phyloP scores from a whole-genome alignment of 306 rosid genomes.

The Sesbania bispinosa region DNA sequence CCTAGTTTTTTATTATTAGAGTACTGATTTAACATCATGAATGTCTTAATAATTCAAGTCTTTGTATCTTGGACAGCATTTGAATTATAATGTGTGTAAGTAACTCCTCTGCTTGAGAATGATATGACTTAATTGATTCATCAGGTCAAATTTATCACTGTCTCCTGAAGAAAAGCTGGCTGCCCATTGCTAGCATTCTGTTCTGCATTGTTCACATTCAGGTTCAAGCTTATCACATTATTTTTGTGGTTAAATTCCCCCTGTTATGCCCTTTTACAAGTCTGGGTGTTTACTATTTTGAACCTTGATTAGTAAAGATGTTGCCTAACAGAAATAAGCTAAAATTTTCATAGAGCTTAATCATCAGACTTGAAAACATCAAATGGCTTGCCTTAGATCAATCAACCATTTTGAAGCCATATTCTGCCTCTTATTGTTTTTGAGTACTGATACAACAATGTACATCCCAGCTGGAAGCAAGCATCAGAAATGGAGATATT shows the following conservation, averaged over 20 bases:
- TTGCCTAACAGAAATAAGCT: not conserved
- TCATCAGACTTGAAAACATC: not conserved
- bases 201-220: conserved; percentile 84
- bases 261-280: no score
- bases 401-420: conserved; percentile 1
- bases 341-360: not conserved
- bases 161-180: conserved; percentile 95
- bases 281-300: not conserved
- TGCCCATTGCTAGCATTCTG: conserved; percentile 84
- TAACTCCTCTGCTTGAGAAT: no score
- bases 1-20: not conserved
- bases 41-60: not conserved
- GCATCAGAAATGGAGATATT: conserved; percentile 85
- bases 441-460: not conserved
- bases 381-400: not conserved
- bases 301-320: not conserved
- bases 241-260: not conserved
- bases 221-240: conserved; percentile 41
- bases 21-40: no score
- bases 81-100: not conserved
- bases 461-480: conserved; percentile 66
- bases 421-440: not conserved
- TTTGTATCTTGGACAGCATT: no score
- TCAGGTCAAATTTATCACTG: conserved; percentile 73
- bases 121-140: conserved; percentile 19